Evolutionary conservation across 1,139 yeast species (phyloP), one percentile per base, ranked within the genome.

Genomic region (Suhomyces bribrorum): DNA sequence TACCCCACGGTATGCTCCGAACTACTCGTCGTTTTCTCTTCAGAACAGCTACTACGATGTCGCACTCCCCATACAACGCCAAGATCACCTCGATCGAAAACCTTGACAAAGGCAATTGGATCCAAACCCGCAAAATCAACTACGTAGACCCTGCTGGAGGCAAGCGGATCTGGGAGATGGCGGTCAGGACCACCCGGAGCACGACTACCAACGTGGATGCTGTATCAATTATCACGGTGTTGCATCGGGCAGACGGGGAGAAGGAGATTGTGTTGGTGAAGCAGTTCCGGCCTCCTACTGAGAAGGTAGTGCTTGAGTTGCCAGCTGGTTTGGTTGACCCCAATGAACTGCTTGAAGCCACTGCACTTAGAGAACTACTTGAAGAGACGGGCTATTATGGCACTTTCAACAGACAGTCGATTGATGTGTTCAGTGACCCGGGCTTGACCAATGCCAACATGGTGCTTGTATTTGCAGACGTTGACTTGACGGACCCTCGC

Each of bases 251-350:
- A 2, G 55, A 62, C 2, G 75, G 82, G 5, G 38, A 39, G 5
- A 43, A 43, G 26, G 79, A 81, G 49, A 66, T 90, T 29, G 75
- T 90, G 3, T 68, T 90, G 23, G 92, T 87, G 52, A 86, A 86
- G 57, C 97, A 90, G 58, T 90, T 85, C 63, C 74, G 98, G 40
- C 96, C 97, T 2, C 97, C 98, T 1, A 85, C 86, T 7, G 83
- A 77, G 40, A 89, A 88, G 17, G 88, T 90, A 2, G 85, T 92
- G 54, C 81, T 92, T 47, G 98, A 92, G 60, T 75, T 90, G 53
- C 98, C 98, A 0, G 98, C 98, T 0, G 98, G 98, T 0, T 69
- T 92, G 44, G 76, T 92, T 31, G 98, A 92, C 59, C 88, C 94
- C 2, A 75, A 79, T 36, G 98, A 92, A 57, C 60, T 83, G 2